Evolutionary conservation across 495 filamentous ascomycete genomes (phyloP).

Genomic region (Xylaria palmicola): DNA sequence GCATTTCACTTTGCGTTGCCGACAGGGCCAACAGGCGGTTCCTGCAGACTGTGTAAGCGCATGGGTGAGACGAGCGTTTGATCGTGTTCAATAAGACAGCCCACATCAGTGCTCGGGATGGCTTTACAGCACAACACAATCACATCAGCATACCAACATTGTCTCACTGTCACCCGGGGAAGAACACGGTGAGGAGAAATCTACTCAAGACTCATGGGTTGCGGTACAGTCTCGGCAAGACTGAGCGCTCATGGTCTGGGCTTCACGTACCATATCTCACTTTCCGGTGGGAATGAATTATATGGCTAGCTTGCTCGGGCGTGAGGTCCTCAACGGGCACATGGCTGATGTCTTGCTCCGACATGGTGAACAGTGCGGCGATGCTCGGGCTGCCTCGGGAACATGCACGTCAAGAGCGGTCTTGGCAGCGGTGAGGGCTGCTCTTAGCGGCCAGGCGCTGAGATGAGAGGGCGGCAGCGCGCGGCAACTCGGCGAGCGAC

Average conservation of each 20-base stretch:
- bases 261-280: conserved; percentile 55
- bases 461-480: background rate
- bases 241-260: background rate
- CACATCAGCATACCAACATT: background rate
- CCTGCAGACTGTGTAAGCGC: conserved; percentile 38
- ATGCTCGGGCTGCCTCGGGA: conserved; percentile 21
- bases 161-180: background rate
- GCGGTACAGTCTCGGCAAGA: background rate
- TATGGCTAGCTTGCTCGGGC: conserved; percentile 56
- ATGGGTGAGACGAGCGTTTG: background rate
- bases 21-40: conserved; percentile 70
- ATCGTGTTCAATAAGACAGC: background rate
- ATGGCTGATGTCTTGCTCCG: conserved; percentile 34
- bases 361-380: conserved; percentile 10
- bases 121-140: background rate
- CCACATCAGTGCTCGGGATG: background rate
- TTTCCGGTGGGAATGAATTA: conserved; percentile 59
- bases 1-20: conserved; percentile 73
- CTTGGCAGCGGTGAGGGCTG: conserved; percentile 8
- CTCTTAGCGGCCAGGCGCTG: background rate
- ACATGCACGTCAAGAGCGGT: background rate
- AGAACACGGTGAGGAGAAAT: background rate
- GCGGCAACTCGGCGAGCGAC: background rate
- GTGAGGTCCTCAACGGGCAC: conserved; percentile 49
- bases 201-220: background rate